Conservation (phyloP, 768 basidiomycete species). For the Lentinula raphanica region DNA sequence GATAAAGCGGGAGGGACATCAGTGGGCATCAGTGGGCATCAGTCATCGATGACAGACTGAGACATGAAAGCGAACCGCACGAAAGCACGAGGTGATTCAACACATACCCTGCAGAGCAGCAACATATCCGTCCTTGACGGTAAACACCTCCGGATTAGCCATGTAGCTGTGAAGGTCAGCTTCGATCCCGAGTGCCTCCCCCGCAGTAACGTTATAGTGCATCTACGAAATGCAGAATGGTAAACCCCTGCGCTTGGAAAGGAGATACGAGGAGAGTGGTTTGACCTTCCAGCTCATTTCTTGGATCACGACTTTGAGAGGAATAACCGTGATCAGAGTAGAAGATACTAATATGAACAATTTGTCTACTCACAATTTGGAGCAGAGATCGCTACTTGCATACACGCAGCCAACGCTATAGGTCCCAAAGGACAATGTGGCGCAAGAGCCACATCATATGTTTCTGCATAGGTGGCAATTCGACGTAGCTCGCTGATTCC, state of each 20-base stretch:
- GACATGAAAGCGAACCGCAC: too few species aligned
- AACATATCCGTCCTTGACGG: slow-evolving; percentile 48
- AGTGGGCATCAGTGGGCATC: too few species aligned
- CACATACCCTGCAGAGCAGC: slow-evolving; percentile 33
- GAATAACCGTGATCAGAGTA: not conserved
- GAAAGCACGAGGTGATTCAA: too few species aligned
- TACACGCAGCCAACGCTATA: slow-evolving; percentile 65
- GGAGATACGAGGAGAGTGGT: not conserved
- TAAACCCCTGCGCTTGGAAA: too few species aligned
- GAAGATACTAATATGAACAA: not conserved
- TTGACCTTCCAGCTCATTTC: slow-evolving; percentile 59
- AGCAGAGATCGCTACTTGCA: slow-evolving; percentile 54
- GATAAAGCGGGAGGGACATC: too few species aligned
- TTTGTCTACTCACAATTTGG: slow-evolving; percentile 47
- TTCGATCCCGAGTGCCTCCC: slow-evolving; percentile 14
- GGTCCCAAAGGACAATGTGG: slow-evolving; percentile 73
- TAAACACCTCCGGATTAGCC: slow-evolving; percentile 44
- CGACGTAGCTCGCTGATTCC: slow-evolving; percentile 55
- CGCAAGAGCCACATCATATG: slow-evolving; percentile 67
- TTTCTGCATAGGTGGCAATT: slow-evolving; percentile 56
- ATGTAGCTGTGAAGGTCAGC: slow-evolving; percentile 63
- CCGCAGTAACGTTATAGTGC: slow-evolving; percentile 49
- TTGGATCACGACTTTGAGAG: slow-evolving; percentile 51
- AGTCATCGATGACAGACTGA: not conserved
- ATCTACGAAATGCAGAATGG: slow-evolving; percentile 32